Evolutionary conservation across 1,284 basidiomycete genomes (phyloP).

Genomic region (Polyporus tsugae): DNA sequence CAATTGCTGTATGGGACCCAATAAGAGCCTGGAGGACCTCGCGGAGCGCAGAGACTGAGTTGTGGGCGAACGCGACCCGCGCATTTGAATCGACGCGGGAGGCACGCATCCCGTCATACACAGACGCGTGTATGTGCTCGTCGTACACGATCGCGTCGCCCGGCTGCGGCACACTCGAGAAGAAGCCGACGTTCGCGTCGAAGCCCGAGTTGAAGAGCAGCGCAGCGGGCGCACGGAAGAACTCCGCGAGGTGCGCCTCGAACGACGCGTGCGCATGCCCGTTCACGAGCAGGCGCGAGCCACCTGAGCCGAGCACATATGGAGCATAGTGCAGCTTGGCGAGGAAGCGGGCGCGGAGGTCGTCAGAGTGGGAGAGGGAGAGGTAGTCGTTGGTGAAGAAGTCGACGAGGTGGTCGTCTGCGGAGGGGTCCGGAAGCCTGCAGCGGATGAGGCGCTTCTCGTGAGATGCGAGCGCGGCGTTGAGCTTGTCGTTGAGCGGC

Average conservation of each 20-base stretch:
- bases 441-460: conserved; percentile 70
- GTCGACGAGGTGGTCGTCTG: conserved; percentile 60
- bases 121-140: conserved; percentile 90
- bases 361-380: conserved; percentile 73
- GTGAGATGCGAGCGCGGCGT: conserved; percentile 65
- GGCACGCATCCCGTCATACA: conserved; percentile 88
- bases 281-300: conserved; percentile 91
- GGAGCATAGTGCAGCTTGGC: conserved; percentile 57
- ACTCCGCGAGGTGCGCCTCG: conserved; percentile 70
- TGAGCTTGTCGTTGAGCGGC: conserved; percentile 50
- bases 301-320: conserved; percentile 87
- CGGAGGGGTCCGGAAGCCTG: conserved; percentile 59
- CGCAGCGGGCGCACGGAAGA: conserved; percentile 74
- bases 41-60: conserved; percentile 64
- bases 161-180: conserved; percentile 82
- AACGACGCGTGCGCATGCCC: conserved; percentile 71
- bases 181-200: conserved; percentile 93
- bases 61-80: conserved; percentile 75
- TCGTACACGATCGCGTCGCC: conserved; percentile 88
- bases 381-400: conserved; percentile 96
- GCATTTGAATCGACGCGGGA: conserved; percentile 59
- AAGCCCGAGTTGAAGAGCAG: conserved; percentile 96
- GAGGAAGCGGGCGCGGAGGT: conserved; percentile 68
- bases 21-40: conserved; percentile 52
- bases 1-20: conserved; percentile 46